Conservation (phyloP, 257 asterid genomes). For the Solanum pinnatisectum region DNA sequence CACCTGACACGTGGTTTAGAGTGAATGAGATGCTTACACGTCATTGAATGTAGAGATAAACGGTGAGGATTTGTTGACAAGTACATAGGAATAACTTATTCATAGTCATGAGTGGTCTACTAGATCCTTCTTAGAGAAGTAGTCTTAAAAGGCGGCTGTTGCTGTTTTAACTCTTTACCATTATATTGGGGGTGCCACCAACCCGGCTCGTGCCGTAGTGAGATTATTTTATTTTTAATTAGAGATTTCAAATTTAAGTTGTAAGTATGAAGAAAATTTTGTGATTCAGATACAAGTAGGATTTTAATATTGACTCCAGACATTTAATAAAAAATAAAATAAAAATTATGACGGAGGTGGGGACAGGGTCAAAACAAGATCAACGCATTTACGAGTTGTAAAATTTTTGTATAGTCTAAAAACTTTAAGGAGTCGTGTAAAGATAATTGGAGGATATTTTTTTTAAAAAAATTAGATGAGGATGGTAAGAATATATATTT, state of each 20-base stretch:
- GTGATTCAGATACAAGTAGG: accelerated
- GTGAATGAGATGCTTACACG: background rate
- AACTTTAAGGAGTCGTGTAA: background rate
- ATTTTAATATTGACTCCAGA: no score
- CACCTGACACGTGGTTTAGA: background rate
- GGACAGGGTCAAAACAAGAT: background rate
- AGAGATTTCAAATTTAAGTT: no score
- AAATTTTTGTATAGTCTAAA: background rate
- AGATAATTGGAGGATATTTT: background rate
- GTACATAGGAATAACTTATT: background rate
- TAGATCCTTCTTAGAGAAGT: background rate
- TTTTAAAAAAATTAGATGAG: background rate
- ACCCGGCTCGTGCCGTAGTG: no score
- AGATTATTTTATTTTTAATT: no score
- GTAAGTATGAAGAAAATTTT: no score
- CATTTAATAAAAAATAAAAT: no score
- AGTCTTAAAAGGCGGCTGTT: slow-evolving; percentile 27
- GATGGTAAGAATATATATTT: background rate
- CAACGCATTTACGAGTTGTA: background rate
- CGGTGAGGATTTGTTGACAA: background rate
- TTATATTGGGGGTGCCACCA: no score
- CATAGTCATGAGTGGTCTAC: background rate
- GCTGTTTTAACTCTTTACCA: background rate
- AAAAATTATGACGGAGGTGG: no score
- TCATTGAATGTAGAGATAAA: background rate